Conservation (phyloP, 2,329 filamentous ascomycete species). For the Paramyrothecium sp. region DNA sequence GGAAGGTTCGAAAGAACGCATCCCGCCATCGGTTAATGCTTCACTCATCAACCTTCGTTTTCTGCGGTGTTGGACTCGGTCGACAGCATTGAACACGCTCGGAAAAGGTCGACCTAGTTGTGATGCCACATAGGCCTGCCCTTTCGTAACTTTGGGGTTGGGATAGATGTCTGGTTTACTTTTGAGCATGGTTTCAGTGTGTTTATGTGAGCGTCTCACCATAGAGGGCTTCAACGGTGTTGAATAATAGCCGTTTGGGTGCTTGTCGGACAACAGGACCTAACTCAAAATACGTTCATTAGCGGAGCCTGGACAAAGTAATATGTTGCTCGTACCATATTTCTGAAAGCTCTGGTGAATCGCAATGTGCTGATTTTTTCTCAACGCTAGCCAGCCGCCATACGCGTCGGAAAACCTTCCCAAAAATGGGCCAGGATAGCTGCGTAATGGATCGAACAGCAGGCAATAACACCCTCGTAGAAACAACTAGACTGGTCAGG, state of each 20-base stretch:
- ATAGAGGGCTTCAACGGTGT: not conserved
- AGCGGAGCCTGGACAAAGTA: not conserved
- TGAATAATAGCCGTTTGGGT: conserved; percentile 1
- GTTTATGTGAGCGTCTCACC: not conserved
- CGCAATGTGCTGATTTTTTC: not conserved
- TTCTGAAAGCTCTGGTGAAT: not conserved
- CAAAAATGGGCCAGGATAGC: not conserved
- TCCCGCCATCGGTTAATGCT: not conserved
- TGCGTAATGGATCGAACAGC: not conserved
- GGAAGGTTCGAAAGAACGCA: not conserved
- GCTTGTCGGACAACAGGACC: conserved; percentile 3
- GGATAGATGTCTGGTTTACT: not conserved
- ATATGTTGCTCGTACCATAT: not conserved
- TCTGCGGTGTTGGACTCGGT: not conserved
- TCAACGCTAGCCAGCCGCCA: not conserved
- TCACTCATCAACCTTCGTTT: not conserved
- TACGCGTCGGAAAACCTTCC: not conserved
- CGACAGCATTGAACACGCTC: not conserved
- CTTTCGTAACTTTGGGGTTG: not conserved
- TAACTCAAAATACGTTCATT: not conserved
- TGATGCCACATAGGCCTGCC: not conserved
- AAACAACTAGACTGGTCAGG: not conserved
- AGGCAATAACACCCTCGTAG: not conserved
- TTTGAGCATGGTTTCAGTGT: not conserved
- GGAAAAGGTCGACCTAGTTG: not conserved